Evolutionary conservation across 805 yeast species (phyloP), one percentile per base, ranked within the genome.

Genomic region (Nakazawaea sp.): DNA sequence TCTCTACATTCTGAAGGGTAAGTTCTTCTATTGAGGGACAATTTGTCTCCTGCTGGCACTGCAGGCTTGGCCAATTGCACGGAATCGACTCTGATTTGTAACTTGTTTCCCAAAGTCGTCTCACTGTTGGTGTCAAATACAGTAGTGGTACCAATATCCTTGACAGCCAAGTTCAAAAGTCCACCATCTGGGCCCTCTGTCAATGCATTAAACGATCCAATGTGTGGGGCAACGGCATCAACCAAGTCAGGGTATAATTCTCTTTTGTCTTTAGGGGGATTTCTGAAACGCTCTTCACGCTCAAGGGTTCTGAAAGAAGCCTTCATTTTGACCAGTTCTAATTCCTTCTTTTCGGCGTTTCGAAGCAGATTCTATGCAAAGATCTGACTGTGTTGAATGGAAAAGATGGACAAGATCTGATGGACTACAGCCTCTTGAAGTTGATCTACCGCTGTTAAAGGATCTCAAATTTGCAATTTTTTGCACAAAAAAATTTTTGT

Each of bases 151-250:
- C 97, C 98, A 43, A 92, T 87, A 53, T 92, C 97, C 51, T 81
- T 70, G 32, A 82, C 94, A 2, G 84, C 97, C 35, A 81, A 64
- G 56, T 89, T 87, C 43, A 92, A 67, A 18, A 92, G 59, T 5
- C 96, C 96, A 32, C 90, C 95, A 30, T 69, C 78, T 18, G 84
- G 77, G 30, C 95, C 96, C 41, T 85, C 95, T 18, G 95, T 84
- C 40, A 92, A 68, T 4, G 97, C 97, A 68, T 92, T 83, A 70
- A 92, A 92, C 2, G 97, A 90, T 7, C 95, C 97, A 39, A 92
- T 75, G 58, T 92, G 98, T 4, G 98, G 98, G 40, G 78, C 77
- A 28, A 92, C 92, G 12, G 98, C 97, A 45, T 87, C 95, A 41
- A 74, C 73, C 26, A 92, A 70, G 28, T 88, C 62, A 12, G 96